A percentile compares a stretch with the other conserved stretches of the same genome.
These are phyloP conservation scores for Thelephora terrestris DNA, from an alignment of 1,284 basidiomycete species.

Conservation along the genomic window DNA sequence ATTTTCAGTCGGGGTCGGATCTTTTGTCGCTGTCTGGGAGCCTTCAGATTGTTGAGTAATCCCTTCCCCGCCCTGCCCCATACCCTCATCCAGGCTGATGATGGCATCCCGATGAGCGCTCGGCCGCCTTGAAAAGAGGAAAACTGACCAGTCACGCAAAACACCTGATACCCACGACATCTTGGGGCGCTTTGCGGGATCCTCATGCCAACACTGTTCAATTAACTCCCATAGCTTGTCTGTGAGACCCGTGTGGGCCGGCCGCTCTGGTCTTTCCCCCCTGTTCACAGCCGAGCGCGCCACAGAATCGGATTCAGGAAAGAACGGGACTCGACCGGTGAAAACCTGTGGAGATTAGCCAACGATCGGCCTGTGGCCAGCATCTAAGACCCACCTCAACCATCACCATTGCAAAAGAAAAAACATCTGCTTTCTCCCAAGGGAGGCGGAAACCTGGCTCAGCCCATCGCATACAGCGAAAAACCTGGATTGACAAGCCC, in stretches of 20 bases:
- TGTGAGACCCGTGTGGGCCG: neutral
- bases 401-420: neutral
- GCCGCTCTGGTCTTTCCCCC: neutral
- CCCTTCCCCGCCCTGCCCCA: too few relatives aligned
- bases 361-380: neutral
- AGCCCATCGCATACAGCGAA: neutral
- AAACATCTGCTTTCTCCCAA: neutral
- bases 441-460: neutral
- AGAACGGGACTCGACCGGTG: neutral
- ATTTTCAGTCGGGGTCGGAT: too few relatives aligned
- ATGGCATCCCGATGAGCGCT: too few relatives aligned
- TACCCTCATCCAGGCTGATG: too few relatives aligned
- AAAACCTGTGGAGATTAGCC: neutral
- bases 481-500: neutral
- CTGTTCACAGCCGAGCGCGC: neutral
- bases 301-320: neutral
- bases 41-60: too few relatives aligned
- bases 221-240: neutral
- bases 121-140: too few relatives aligned
- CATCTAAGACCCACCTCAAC: neutral
- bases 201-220: neutral
- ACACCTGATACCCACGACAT: neutral
- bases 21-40: too few relatives aligned
- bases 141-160: too few relatives aligned
- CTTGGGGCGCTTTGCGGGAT: neutral